Base-by-base conservation (phyloP, 2,329 filamentous ascomycete species). In the Nemania serpens region DNA sequence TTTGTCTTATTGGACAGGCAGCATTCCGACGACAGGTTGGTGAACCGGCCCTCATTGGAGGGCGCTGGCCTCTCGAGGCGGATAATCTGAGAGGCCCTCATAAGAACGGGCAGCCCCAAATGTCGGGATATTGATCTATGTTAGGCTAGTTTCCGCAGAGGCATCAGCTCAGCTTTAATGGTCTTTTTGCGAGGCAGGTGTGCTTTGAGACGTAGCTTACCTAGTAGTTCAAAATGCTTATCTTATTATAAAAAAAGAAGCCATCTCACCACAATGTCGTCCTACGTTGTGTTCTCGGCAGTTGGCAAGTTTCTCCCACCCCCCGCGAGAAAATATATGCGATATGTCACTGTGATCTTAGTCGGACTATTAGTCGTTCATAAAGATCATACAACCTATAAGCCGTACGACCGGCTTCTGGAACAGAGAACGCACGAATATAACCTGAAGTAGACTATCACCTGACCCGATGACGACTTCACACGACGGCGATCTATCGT, bases 331-430 rank as follows among this genome's bases (percentile, higher is more conserved):
- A 10, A 37, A 22, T 4, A 15, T 13, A 18, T 22, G 12, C 3
- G 12, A 29, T 5, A 36, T 58, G 22, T 5, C 34, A 22, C 4
- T 2, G 34, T n/a, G 1, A 10, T 34, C 36, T 7, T 17, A 18
- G 34, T 17, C n/a, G 7, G 13, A 25, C 41, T 36, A 15, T n/a
- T n/a, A n/a, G n/a, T n/a, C n/a, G 13, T 13, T 54, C 12, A 22
- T 20, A 17, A 4, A 3, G 13, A 20, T 15, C 20, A 18, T 20
- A 37, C 33, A 6, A 22, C 49, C 46, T n/a, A 7, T n/a, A 3
- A 7, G 45, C 33, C 43, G n/a, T 46, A 33, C 13, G 17, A 11
- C 41, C 46, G 46, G 52, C 58, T 60, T 36, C 43, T 42, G n/a
- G 47, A 47, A 41, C 47, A 34, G 45, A 50, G 29, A 12, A n/a